Conservation (phyloP, 192 early-diverging fungal species). For the Lobosporangium transversale region DNA sequence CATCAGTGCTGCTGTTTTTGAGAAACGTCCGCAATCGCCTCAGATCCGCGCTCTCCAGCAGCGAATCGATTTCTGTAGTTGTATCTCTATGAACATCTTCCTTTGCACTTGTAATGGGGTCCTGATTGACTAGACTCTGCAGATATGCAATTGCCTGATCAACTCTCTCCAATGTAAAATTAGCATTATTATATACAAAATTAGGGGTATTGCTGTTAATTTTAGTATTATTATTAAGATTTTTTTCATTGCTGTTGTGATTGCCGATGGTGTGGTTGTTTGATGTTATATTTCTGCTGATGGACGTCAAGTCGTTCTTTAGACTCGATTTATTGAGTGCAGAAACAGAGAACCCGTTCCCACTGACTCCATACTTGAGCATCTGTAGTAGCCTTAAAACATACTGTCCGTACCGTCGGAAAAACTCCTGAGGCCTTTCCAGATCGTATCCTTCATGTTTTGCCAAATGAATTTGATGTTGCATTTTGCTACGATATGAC, state of each 20-base stretch:
- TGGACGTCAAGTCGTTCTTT: too few species aligned
- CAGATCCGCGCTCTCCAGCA: slow-evolving; percentile 18
- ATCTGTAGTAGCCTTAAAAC: slow-evolving; percentile 19
- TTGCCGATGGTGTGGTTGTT: slow-evolving; percentile 8
- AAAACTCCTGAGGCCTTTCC: slow-evolving; percentile 16
- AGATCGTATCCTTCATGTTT: slow-evolving; percentile 28
- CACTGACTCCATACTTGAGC: slow-evolving; percentile 16
- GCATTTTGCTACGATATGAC: neutral
- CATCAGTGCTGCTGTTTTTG: neutral
- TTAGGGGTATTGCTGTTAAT: neutral
- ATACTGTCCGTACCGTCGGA: slow-evolving; percentile 15
- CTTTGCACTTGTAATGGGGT: neutral
- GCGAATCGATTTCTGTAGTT: neutral
- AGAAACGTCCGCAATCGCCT: slow-evolving; percentile 11
- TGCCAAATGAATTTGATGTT: slow-evolving; percentile 23
- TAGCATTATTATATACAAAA: neutral
- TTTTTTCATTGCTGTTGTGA: neutral
- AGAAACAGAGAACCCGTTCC: slow-evolving; percentile 7
- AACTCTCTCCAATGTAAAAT: neutral
- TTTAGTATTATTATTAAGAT: neutral
- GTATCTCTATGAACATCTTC: neutral
- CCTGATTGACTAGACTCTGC: neutral
- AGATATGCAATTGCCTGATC: slow-evolving; percentile 8
- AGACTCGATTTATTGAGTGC: too few species aligned
- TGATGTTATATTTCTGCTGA: neutral